These are phyloP conservation scores for Candida sp. DNA, from an alignment of 1,139 yeast species.

Conservation along the genomic window DNA sequence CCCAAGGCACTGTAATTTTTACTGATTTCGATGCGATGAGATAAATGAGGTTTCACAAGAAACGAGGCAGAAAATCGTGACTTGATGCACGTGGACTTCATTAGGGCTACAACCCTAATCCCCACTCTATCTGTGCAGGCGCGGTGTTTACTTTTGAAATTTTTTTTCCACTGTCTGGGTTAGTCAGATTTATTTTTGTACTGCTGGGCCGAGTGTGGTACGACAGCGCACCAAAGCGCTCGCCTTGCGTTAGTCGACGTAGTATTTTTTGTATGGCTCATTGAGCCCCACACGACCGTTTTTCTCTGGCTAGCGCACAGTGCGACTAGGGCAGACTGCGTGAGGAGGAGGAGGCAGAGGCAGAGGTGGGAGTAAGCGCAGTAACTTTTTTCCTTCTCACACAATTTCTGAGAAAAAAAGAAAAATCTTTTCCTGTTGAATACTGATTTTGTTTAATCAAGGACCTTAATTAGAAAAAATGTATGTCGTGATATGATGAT, in stretches of 20 bases:
- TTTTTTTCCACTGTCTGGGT: background rate
- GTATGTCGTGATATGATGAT: conserved; percentile 13
- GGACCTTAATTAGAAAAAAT: conserved; percentile 15
- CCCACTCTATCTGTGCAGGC: background rate
- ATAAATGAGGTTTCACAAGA: background rate
- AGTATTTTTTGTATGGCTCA: too few species aligned
- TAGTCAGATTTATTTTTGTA: background rate
- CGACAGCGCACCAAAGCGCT: too few species aligned
- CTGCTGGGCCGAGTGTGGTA: too few species aligned
- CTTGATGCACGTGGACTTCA: background rate
- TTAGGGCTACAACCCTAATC: conserved; percentile 4
- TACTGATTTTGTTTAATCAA: conserved; percentile 1
- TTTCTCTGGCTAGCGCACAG: too few species aligned
- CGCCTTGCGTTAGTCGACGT: too few species aligned
- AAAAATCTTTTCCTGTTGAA: conserved; percentile 1
- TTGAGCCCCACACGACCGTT: too few species aligned
- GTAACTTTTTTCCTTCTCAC: background rate
- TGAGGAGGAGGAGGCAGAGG: too few species aligned
- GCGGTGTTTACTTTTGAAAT: background rate
- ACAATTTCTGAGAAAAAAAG: background rate
- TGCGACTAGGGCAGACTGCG: too few species aligned
- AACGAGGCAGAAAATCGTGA: background rate
- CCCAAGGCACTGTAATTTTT: background rate
- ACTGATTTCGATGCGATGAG: background rate
- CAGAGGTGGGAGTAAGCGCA: too few species aligned